Base-by-base conservation (phyloP, 192 early-diverging fungal species). In the Backusella tuberculispora region DNA sequence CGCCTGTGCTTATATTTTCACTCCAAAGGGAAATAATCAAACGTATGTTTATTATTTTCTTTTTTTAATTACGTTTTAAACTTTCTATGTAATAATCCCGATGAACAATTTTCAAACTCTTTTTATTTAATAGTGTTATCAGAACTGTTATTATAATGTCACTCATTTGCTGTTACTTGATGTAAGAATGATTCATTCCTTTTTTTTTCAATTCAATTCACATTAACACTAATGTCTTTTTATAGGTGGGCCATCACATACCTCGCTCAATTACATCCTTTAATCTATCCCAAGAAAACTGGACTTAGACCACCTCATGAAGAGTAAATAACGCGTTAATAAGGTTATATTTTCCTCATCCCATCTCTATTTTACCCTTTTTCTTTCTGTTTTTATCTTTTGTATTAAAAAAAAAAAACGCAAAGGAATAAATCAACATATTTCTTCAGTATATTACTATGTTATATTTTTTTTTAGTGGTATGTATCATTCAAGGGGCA, bases 211-310 rank as follows among this genome's bases (percentile, higher is more conserved):
- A 5, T 64, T 41, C 17, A 74, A 34, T 34, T 34, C 29, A 34
- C 29, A 34, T 45, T 34, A 38, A 21, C 29, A 47, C 9, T 60
- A 21, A 41, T 69, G 41, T 74, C 15, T 10, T 37, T 34, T 34
- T 1, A 34, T 77, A 95, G 92, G 93, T 96, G 95, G 95, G 93
- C 92, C 0, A 85, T 96, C 71, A 95, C 94, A 40, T 96, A 95
- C 78, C 80, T 96, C 65, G 94, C 94, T 44, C 95, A 96, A 87
- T 80, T 95, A 5, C 86, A 96, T 73, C 95, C 95, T 24, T 84
- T 96, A 41, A 86, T 96, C 50, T 81, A 85, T 19, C 95, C 95
- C 5, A 91, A 88, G 78, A 88, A 92, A 41, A 85, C 85, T 56
- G 89, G 91, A 79, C 78, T 93, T 73, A 83, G 89, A 76, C 83